Base-by-base conservation (phyloP, 75 land plant species). In the Pinus albicaulis region DNA sequence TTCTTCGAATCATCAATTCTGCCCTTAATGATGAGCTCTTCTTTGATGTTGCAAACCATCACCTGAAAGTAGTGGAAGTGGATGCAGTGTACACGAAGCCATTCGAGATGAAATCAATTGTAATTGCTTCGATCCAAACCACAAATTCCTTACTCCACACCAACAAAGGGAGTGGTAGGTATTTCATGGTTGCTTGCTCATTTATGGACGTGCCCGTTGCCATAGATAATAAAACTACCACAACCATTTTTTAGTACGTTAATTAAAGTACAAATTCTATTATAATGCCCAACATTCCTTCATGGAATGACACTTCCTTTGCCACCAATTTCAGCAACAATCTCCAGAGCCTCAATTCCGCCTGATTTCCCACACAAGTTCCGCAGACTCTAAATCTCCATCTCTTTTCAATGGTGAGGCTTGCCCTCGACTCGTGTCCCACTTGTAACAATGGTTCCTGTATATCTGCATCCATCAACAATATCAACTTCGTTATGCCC, bases 351-450 rank as follows among this genome's bases (percentile, higher is more conserved):
- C 53, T 87, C 13, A 86, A 84, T 22, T 87, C 72, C 52, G 72
- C 81, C 0, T 76, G 83, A 48, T 87, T 78, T 71, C 89, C 91
- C 8, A 85, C 86, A 2, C 76, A 81, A 20, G 91, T 89, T 31
- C 92, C 92, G 24, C 82, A 77, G 59, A 72, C 56, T n/a, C 19
- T 55, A 72, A 78, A 83, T 26, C 82, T 78, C 19, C 15, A 68
- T 57, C 75, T 83, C 55, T 41, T 57, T 61, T 66, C 80, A 28
- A 59, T 78, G 8, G 78, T 83, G 15, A 78, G 84, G 23, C 78
- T 81, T 25, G 78, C 65, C 8, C 36, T 59, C 36, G 68, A 75
- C 25, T 84, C 83, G 11, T 81, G 83, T 78, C 19, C 60, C 22
- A 36, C 70, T 26, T 68, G 82, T 59, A 19, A 57, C 23, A 56